Conservation (phyloP, 495 filamentous ascomycete genomes). For the Parathielavia hyrcaniae region DNA sequence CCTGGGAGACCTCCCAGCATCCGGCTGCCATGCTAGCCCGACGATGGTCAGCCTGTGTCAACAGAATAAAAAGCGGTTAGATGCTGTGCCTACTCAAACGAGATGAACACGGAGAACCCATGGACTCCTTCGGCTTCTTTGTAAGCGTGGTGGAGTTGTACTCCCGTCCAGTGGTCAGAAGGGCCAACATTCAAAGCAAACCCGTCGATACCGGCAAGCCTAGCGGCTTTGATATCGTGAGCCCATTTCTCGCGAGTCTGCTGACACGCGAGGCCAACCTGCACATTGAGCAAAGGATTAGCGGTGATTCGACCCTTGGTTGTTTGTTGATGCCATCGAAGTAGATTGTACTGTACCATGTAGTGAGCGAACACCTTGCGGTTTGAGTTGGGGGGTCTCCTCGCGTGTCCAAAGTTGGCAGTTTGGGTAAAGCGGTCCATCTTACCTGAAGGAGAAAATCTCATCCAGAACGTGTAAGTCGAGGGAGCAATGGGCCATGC, state of each 20-base stretch:
- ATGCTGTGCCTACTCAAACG: constrained; percentile 52
- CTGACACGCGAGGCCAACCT: constrained; percentile 40
- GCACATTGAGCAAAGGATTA: neutral
- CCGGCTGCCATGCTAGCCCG: constrained; percentile 41
- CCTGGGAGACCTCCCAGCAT: constrained; percentile 50
- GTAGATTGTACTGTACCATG: constrained; percentile 33
- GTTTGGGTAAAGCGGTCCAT: constrained; percentile 7
- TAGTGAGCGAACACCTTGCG: constrained; percentile 40
- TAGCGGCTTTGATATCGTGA: constrained; percentile 54
- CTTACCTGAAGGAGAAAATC: neutral
- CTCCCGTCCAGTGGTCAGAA: constrained; percentile 45
- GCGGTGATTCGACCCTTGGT: neutral
- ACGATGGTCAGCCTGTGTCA: neutral
- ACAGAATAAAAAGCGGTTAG: neutral
- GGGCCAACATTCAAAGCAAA: constrained; percentile 65
- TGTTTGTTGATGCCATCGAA: no score
- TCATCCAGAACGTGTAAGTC: neutral
- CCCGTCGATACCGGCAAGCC: constrained; percentile 60
- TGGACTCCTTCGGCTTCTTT: constrained; percentile 46
- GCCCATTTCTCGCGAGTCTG: constrained; percentile 50
- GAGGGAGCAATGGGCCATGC: neutral
- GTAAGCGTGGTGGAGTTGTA: constrained; percentile 49
- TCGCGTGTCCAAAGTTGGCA: neutral
- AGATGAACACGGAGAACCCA: constrained; percentile 58
- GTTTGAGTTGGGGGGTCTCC: neutral